Base-by-base conservation (phyloP, 768 basidiomycete species). In the Hortiboletus campestris region DNA sequence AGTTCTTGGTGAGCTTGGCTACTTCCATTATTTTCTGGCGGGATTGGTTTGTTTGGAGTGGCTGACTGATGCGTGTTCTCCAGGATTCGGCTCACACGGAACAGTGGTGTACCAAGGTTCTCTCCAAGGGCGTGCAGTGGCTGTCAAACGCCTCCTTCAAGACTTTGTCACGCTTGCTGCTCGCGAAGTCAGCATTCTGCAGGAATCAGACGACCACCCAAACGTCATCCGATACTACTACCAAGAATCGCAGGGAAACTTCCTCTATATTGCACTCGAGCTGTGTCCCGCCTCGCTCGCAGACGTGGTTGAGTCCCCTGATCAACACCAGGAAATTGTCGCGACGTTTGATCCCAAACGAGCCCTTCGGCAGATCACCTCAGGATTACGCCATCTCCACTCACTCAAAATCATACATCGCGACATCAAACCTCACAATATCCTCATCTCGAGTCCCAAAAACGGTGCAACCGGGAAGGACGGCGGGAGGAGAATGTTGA, bases 151-250 rank as follows among this genome's bases (percentile, higher is more conserved):
- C 0, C 82, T 99, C 4, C 81, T 98, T 8, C 89, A 88, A 62
- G 95, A 98, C 71, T 98, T 98, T 64, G 92, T 96, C 52, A 96
- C 94, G 0, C 84, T 99, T 36, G 95, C 95, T 8, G 80, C 86
- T 4, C 90, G 95, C 45, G 97, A 99, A 77, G 94, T 98, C 28
- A 85, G 85, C 65, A 84, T 99, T 39, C 80, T 99, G 10, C 94
- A 98, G 75, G 94, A 97, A 69, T 91, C 91, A 45, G 97, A 99
- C 76, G 94, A 96, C 69, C 97, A 99, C 65, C 94, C 94, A 17
- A 98, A 99, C 74, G 97, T 99, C 70, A 95, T 98, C 63, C 88
- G 94, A 29, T 97, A 99, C 69, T 99, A 94, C 73, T 98, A 93
- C 73, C 94, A 98, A 77, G 96, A 98, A 76, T 79, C 89, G 4